Conservation (phyloP, 441 rosid genomes). For the Pelargonium australe region DNA sequence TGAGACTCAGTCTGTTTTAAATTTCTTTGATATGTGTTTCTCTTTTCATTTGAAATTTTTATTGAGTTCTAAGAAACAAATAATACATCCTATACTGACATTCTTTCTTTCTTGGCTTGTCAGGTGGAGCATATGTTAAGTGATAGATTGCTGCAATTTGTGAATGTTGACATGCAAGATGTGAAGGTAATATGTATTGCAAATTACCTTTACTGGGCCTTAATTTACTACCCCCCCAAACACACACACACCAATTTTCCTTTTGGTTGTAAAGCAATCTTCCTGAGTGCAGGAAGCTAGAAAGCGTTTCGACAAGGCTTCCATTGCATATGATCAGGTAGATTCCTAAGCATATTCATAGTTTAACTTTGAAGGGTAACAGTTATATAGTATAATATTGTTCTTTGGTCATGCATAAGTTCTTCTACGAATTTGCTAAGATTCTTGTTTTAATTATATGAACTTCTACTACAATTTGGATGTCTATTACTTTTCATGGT, state of each 20-base stretch:
- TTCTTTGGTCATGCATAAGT: too few species aligned
- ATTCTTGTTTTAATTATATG: not conserved
- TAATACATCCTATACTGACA: not conserved
- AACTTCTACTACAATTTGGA: not conserved
- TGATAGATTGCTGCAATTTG: slow-evolving; percentile 16
- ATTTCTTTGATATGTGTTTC: not conserved
- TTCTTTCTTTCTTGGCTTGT: slow-evolving; percentile 6
- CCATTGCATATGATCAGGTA: slow-evolving; percentile 27
- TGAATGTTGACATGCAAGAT: slow-evolving; percentile 14
- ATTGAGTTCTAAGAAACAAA: not conserved
- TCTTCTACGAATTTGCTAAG: too few species aligned
- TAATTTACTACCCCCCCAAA: not conserved
- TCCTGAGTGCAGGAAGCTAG: slow-evolving; percentile 19
- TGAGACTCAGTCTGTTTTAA: not conserved
- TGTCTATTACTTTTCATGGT: not conserved
- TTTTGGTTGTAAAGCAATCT: not conserved
- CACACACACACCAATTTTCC: too few species aligned
- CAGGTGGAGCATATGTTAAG: slow-evolving; percentile 15
- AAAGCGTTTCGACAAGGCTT: slow-evolving; percentile 26
- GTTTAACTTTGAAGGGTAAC: too few species aligned
- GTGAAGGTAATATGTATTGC: slow-evolving; percentile 11
- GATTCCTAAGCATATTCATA: too few species aligned
- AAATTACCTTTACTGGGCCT: not conserved
- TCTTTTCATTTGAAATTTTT: not conserved
- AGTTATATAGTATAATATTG: too few species aligned